These are phyloP conservation scores for Podosphaera xanthii DNA, from an alignment of 2,329 filamentous ascomycete genomes.

Conservation along the genomic window DNA sequence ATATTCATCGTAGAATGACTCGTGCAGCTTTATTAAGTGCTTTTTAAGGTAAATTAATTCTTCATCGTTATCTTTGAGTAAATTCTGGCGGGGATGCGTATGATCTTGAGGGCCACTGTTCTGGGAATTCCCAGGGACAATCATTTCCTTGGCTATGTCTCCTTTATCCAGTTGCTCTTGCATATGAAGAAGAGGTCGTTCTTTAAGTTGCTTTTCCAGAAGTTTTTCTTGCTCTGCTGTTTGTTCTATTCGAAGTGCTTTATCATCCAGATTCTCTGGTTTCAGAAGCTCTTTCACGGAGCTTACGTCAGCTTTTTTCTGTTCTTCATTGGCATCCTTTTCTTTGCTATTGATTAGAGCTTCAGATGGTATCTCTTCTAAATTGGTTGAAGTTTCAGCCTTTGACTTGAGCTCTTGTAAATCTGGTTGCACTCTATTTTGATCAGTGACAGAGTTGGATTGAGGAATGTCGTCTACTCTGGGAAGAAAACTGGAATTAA, in stretches of 20 bases:
- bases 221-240: conserved; percentile 68
- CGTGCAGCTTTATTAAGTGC: conserved; percentile 54
- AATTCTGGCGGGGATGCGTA: conserved; percentile 36
- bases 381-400: conserved; percentile 1
- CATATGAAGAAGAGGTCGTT: conserved; percentile 73
- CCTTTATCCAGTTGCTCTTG: conserved; percentile 80
- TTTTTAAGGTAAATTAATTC: conserved; percentile 59
- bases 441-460: conserved; percentile 7
- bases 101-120: conserved; percentile 18
- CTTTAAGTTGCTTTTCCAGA: conserved; percentile 70
- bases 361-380: background rate
- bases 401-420: conserved; percentile 3
- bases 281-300: conserved; percentile 38
- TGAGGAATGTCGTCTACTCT: conserved; percentile 37
- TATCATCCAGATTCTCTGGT: conserved; percentile 46
- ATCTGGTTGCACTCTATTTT: conserved; percentile 5
- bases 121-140: conserved; percentile 14
- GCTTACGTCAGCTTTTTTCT: conserved; percentile 4
- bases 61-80: conserved; percentile 70
- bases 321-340: background rate
- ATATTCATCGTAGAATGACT: conserved; percentile 64
- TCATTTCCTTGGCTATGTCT: conserved; percentile 34
- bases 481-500: conserved; percentile 91
- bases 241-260: conserved; percentile 47
- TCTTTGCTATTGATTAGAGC: no score